These are phyloP conservation scores for Ustilago trichophora DNA, from an alignment of 1,284 basidiomycete genomes.

Conservation along the genomic window DNA sequence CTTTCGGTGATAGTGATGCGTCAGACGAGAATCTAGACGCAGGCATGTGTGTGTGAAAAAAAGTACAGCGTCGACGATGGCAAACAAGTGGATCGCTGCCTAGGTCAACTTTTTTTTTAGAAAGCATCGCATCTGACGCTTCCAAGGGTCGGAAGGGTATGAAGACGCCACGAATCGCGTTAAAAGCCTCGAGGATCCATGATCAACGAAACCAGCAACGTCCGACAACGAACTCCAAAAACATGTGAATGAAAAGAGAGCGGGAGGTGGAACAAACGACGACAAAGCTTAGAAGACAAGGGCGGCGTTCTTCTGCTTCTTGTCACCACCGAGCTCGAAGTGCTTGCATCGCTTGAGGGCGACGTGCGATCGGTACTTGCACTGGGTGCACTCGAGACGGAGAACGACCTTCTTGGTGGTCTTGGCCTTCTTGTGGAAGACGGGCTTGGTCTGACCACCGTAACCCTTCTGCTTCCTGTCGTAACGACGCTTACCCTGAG, in stretches of 20 bases:
- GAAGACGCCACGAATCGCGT: too few species aligned
- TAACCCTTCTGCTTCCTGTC: conserved; percentile 97
- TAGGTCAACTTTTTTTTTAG: too few species aligned
- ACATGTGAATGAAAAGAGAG: neutral
- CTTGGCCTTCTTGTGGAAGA: conserved; percentile 96
- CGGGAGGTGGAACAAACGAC: neutral
- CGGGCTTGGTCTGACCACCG: conserved; percentile 99
- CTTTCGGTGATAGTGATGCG: too few species aligned
- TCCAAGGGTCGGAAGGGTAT: too few species aligned
- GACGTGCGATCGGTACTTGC: conserved; percentile 86
- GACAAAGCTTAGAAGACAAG: conserved; percentile 74
- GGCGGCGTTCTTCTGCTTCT: conserved; percentile 98
- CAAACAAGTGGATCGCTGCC: too few species aligned
- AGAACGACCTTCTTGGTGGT: conserved; percentile 98
- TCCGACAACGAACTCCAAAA: too few species aligned
- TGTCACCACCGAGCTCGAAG: conserved; percentile 99
- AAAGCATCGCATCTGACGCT: too few species aligned
- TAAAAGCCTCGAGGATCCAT: too few species aligned
- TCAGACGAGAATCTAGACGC: too few species aligned
- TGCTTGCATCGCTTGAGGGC: conserved; percentile 99
- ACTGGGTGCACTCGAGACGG: conserved; percentile 94
- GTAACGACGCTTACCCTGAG: conserved; percentile 99
- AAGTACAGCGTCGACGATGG: conserved; percentile 33
- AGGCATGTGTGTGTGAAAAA: conserved; percentile 7
- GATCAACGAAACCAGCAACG: too few species aligned